These are phyloP conservation scores for Backusella tarrabulga DNA, from an alignment of 192 early-diverging fungal species.

Conservation along the genomic window DNA sequence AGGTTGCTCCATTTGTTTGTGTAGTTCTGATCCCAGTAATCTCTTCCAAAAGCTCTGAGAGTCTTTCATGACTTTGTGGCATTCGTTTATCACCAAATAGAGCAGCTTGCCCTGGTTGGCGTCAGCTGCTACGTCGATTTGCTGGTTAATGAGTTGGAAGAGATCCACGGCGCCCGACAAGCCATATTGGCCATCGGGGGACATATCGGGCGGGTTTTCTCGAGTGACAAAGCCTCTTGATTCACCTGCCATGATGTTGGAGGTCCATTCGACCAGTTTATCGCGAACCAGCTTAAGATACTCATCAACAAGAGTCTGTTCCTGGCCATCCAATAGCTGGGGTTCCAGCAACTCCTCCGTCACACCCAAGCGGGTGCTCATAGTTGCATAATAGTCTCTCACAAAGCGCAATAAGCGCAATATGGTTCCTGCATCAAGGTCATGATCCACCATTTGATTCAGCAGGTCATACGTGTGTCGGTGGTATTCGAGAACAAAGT, in stretches of 20 bases:
- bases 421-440: slow-evolving; percentile 88
- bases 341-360: slow-evolving; percentile 90
- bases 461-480: slow-evolving; percentile 82
- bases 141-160: slow-evolving; percentile 99
- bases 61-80: slow-evolving; percentile 77
- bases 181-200: slow-evolving; percentile 77
- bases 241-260: slow-evolving; percentile 85
- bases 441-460: slow-evolving; percentile 66
- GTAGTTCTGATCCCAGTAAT: slow-evolving; percentile 71
- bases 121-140: slow-evolving; percentile 84
- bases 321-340: slow-evolving; percentile 86
- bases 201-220: slow-evolving; percentile 69
- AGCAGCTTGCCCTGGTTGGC: slow-evolving; percentile 89
- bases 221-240: slow-evolving; percentile 76
- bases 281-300: slow-evolving; percentile 87
- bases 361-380: slow-evolving; percentile 84
- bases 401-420: slow-evolving; percentile 86
- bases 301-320: slow-evolving; percentile 85
- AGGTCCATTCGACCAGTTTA: slow-evolving; percentile 90
- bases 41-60: slow-evolving; percentile 83
- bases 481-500: slow-evolving; percentile 96
- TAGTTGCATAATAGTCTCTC: slow-evolving; percentile 86
- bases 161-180: slow-evolving; percentile 83
- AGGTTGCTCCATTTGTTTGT: slow-evolving; percentile 74
- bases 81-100: slow-evolving; percentile 81